Conservation (phyloP, 1,284 basidiomycete species). For the Cryptococcus wingfieldii region DNA sequence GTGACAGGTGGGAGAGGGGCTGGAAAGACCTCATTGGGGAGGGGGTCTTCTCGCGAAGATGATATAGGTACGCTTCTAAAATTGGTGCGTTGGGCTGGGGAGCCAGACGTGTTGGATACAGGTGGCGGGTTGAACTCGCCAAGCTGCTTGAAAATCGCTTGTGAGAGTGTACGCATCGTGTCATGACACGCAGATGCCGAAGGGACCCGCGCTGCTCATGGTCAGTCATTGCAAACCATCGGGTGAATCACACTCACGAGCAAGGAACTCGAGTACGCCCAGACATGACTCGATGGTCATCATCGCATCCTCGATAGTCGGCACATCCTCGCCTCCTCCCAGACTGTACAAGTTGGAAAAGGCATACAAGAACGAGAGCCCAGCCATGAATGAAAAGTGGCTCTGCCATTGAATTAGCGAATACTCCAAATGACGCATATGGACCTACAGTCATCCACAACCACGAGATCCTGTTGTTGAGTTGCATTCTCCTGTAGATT, state of each 20-base stretch:
- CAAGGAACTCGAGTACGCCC: slow-evolving; percentile 46
- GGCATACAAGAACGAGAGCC: slow-evolving; percentile 49
- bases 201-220: slow-evolving; percentile 42
- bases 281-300: slow-evolving; percentile 49
- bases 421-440: not conserved
- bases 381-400: slow-evolving; percentile 49
- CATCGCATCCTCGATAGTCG: slow-evolving; percentile 47
- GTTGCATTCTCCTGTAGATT: slow-evolving; percentile 49
- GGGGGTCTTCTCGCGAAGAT: slow-evolving; percentile 43
- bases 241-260: slow-evolving; percentile 34
- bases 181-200: slow-evolving; percentile 48
- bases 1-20: slow-evolving; percentile 42
- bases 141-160: slow-evolving; percentile 46
- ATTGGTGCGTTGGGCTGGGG: slow-evolving; percentile 19
- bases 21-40: slow-evolving; percentile 39
- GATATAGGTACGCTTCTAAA: slow-evolving; percentile 38
- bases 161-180: slow-evolving; percentile 44
- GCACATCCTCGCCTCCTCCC: slow-evolving; percentile 44
- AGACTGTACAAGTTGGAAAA: slow-evolving; percentile 49
- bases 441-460: slow-evolving; percentile 48
- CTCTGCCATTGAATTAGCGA: slow-evolving; percentile 21
- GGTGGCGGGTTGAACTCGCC: slow-evolving; percentile 30
- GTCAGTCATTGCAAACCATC: not conserved
- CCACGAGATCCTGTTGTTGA: slow-evolving; percentile 50
- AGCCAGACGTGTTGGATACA: slow-evolving; percentile 7